Percentiles rank a stretch among this genome's conserved stretches.
Conservation (phyloP, 2,329 filamentous ascomycete species). For the Anthostomella pinea region DNA sequence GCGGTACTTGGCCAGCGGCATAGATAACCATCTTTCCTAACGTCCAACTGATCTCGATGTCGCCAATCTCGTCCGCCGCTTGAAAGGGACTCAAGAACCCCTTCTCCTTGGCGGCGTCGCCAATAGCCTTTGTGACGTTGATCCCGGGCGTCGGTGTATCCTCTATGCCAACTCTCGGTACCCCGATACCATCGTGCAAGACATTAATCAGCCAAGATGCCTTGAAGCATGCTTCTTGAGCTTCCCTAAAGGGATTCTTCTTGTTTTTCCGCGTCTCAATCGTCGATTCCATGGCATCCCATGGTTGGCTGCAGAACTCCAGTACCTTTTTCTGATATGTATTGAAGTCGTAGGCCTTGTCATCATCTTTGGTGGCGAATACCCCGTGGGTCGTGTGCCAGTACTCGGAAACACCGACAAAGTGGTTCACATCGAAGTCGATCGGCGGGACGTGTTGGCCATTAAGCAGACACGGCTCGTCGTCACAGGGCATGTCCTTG, state of each 20-base stretch:
- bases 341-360: conserved; percentile 77
- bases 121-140: conserved; percentile 70
- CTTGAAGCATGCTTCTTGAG: conserved; percentile 92
- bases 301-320: conserved; percentile 81
- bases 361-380: conserved; percentile 75
- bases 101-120: conserved; percentile 67
- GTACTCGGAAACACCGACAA: conserved; percentile 95
- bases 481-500: conserved; percentile 80
- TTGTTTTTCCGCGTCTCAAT: conserved; percentile 68
- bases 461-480: conserved; percentile 84
- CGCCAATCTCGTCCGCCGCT: conserved; percentile 87
- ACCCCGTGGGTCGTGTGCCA: conserved; percentile 98
- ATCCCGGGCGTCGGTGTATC: conserved; percentile 48
- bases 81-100: conserved; percentile 84
- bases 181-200: conserved; percentile 90
- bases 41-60: conserved; percentile 94
- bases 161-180: conserved; percentile 82
- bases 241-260: conserved; percentile 75
- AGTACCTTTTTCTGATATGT: conserved; percentile 84
- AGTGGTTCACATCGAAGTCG: conserved; percentile 96
- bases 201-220: conserved; percentile 97
- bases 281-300: conserved; percentile 70
- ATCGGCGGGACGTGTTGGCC: conserved; percentile 92
- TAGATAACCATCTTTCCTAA: conserved; percentile 95
- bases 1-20: conserved; percentile 81